Base-by-base conservation (phyloP, 2,329 filamentous ascomycete species). In the Trichoderma sp. region DNA sequence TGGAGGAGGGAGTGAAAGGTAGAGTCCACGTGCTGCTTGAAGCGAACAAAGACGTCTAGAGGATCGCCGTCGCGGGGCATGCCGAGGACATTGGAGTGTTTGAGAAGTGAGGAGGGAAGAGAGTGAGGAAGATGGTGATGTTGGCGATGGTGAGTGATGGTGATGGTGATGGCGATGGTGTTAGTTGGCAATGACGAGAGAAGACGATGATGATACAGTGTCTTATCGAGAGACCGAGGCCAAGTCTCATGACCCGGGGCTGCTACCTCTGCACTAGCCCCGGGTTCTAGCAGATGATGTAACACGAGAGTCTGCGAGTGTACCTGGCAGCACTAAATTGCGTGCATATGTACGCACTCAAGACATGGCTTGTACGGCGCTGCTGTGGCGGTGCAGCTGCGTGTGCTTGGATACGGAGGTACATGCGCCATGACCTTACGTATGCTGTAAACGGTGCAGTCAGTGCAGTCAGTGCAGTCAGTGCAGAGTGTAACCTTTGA, bases 1-100 rank as follows among this genome's bases (percentile, higher is more conserved):
- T 50, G 64, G 75, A 65, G 59, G 71, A 72, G 25, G 77, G 73
- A 45, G 76, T 74, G 68, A 83, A 73, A 65, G 34, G 76, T 78
- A 52, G 72, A 70, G 71, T 83, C 79, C 67, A 83, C 76, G 67
- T 78, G 76, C 42, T 70, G 68, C 56, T 67, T 71, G 67, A 71
- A 67, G 19, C 63, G 70, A 3, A 70, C 68, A 59, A 72, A 72
- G 60, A 68, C 22, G 65, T 67, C 70, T 64, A 60, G 29, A 53
- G 58, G 37, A 13, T 73, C 66, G 68, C 67, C 66, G 64, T 70
- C 68, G 35, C 70, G 71, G 29, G 60, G 59, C 75, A 73, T 74
- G 34, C 50, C 50, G 42, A 22, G n/a, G 57, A 34, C 58, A 67
- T 67, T 48, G n/a, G 6, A 5, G 0, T 22, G n/a, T 56, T 63